These are phyloP conservation scores for Mycena vitilis DNA, from an alignment of 768 basidiomycete genomes.

Conservation along the genomic window DNA sequence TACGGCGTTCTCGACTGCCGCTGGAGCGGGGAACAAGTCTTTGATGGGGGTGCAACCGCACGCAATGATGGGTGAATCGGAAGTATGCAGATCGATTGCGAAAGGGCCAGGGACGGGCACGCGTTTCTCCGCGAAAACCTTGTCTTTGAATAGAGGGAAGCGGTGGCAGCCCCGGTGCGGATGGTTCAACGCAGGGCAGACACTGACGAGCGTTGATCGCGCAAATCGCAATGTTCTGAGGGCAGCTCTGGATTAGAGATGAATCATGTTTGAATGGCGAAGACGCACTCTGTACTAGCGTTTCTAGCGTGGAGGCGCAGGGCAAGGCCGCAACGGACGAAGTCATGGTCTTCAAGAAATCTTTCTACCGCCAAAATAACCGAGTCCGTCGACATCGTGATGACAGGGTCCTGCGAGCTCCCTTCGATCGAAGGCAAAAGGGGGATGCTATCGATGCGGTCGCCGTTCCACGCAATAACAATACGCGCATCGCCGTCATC, in stretches of 20 bases:
- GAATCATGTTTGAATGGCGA: no score
- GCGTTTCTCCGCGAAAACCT: not conserved
- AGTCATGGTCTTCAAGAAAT: slow-evolving; percentile 31
- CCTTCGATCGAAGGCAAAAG: slow-evolving; percentile 14
- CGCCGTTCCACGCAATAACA: slow-evolving; percentile 42
- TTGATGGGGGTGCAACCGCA: slow-evolving; percentile 39
- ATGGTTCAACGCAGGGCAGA: slow-evolving; percentile 40
- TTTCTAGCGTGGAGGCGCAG: slow-evolving; percentile 39
- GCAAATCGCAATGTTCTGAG: slow-evolving; percentile 39
- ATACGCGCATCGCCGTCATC: slow-evolving; percentile 31
- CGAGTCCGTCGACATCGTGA: slow-evolving; percentile 26
- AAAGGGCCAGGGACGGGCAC: not conserved
- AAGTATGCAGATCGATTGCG: slow-evolving; percentile 42
- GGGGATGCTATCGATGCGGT: slow-evolving; percentile 40
- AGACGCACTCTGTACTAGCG: slow-evolving; percentile 38
- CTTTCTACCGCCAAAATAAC: slow-evolving; percentile 32
- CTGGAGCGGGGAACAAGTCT: slow-evolving; percentile 28
- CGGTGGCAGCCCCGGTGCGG: slow-evolving; percentile 33
- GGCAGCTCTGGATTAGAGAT: no score
- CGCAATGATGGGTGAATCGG: slow-evolving; percentile 37
- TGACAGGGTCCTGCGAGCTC: no score
- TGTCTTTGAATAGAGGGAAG: slow-evolving; percentile 34
- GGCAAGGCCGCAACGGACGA: slow-evolving; percentile 30
- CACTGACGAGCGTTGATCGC: slow-evolving; percentile 42
- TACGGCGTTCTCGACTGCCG: not conserved